Base-by-base conservation (phyloP, 257 asterid genomes). In the Solanum habrochaites region DNA sequence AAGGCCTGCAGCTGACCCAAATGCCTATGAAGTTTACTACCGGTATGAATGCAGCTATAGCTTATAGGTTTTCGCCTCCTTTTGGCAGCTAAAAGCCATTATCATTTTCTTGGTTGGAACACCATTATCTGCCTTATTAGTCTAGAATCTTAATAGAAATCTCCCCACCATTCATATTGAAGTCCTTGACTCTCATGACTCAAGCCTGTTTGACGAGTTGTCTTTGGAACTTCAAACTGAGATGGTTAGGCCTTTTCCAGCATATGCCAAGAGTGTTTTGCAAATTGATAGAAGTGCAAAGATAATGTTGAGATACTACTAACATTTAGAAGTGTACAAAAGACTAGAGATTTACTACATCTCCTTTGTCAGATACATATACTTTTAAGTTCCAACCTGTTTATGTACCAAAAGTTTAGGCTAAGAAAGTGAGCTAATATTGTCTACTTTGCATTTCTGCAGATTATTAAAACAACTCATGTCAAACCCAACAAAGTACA, bases 11-110 rank as follows among this genome's bases (percentile, higher is more conserved):
- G 93, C 94, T 83, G 99, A 97, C 86, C 98, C 98, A 47, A 91
- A 97, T 88, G 98, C 99, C 20, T 94, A 94, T n/a, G 98, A 97
- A 91, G 99, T 97, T 87, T 97, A 97, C 86, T 97, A 92, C 91
- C 93, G 99, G 99, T 95, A 92, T 81, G 85, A 49, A 49, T 49
- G 45, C 45, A 29, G 69, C 69, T 4, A 72, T 10, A 45, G 66
- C 42, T 18, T 78, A 78, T 45, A 15, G 6, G 27, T 27, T 78
- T 78, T 45, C 35, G 5, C 66, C 66, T 78, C 66, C 66, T 10
- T 78, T 77, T 45, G 66, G 66, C 42, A 8, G 62, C 64, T 77
- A 43, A 78, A 25, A 27, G 1, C 3, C 27, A 45, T 45, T 15
- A 16, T 1, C 3, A 43, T 45, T 29, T 45, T 78, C 82, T 45